These are phyloP conservation scores for Trametes cingulata DNA, from an alignment of 768 basidiomycete genomes.

Conservation along the genomic window DNA sequence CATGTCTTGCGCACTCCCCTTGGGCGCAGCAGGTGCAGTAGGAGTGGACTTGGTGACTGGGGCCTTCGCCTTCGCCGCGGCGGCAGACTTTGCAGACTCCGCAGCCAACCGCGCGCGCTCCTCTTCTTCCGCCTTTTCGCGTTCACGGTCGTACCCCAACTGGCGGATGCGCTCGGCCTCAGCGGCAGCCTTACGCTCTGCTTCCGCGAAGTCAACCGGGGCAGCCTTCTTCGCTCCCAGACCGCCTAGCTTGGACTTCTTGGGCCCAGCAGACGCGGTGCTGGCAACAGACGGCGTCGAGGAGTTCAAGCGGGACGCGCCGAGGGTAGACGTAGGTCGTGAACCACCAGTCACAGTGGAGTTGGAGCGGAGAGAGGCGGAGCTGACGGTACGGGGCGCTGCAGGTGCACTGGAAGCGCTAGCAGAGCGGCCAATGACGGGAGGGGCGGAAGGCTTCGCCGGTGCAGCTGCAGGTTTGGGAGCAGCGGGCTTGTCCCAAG, in stretches of 20 bases:
- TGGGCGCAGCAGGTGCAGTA: conserved; percentile 22
- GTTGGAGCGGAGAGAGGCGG: conserved; percentile 57
- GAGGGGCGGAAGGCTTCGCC: conserved; percentile 51
- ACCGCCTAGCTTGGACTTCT: conserved; percentile 71
- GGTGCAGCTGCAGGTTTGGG: conserved; percentile 33
- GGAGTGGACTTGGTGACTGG: conserved; percentile 35
- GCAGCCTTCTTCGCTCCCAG: conserved; percentile 89
- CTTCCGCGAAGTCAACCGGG: conserved; percentile 91
- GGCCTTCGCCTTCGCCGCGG: conserved; percentile 14
- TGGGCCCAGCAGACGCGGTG: conserved; percentile 38
- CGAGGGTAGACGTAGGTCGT: conserved; percentile 39
- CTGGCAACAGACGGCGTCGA: conserved; percentile 33
- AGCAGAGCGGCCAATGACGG: conserved; percentile 56
- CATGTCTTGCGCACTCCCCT: conserved; percentile 49
- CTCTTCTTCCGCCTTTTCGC: conserved; percentile 83
- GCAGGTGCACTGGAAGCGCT: conserved; percentile 21
- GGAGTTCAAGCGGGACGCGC: conserved; percentile 45
- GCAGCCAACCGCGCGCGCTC: conserved; percentile 54
- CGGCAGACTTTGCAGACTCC: conserved; percentile 41
- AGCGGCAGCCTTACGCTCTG: conserved; percentile 84
- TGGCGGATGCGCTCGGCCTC: conserved; percentile 93
- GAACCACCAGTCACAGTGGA: conserved; percentile 34
- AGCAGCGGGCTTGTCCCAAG: conserved; percentile 84
- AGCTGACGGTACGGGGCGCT: conserved; percentile 62
- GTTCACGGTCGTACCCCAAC: conserved; percentile 85